Evolutionary conservation across 2,329 filamentous ascomycete genomes (phyloP).

Genomic region (Pseudocercospora crystallina): DNA sequence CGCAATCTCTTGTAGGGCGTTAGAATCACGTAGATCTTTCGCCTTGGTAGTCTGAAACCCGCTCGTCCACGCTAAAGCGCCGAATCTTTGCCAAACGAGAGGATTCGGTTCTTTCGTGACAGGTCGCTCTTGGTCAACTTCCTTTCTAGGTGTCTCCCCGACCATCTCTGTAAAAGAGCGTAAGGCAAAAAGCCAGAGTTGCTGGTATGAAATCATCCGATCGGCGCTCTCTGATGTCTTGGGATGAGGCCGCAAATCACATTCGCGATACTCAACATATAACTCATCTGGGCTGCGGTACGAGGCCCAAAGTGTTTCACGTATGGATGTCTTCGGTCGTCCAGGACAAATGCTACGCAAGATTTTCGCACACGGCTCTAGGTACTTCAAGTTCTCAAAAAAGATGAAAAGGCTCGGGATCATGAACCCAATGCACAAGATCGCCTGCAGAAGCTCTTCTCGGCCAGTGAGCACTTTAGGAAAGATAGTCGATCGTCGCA

Average conservation of each 20-base stretch:
- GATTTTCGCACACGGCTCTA: constrained; percentile 21
- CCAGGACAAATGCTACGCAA: constrained; percentile 11
- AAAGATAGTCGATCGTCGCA: too few species aligned
- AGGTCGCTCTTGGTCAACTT: constrained; percentile 9
- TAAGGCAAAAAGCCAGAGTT: constrained; percentile 20
- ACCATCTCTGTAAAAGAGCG: constrained; percentile 14
- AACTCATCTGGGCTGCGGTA: constrained; percentile 5
- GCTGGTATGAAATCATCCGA: constrained; percentile 6
- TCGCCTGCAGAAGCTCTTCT: not conserved
- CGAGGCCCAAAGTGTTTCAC: constrained; percentile 3
- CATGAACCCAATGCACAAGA: not conserved
- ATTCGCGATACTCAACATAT: constrained; percentile 9
- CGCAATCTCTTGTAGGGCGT: not conserved
- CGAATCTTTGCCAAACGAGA: constrained; percentile 6
- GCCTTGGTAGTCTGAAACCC: constrained; percentile 4
- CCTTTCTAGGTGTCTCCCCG: constrained; percentile 11
- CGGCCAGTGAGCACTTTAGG: too few species aligned
- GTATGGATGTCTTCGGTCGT: constrained; percentile 1
- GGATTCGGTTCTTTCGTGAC: constrained; percentile 9
- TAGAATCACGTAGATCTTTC: not conserved
- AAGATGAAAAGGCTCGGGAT: constrained; percentile 26
- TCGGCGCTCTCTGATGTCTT: not conserved
- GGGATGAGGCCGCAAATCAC: constrained; percentile 5
- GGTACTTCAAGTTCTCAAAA: constrained; percentile 28
- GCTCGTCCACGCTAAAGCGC: not conserved